phyloP scores from a whole-genome alignment of 1,284 basidiomycete species.

The Sanghuangporus sanghuang region DNA sequence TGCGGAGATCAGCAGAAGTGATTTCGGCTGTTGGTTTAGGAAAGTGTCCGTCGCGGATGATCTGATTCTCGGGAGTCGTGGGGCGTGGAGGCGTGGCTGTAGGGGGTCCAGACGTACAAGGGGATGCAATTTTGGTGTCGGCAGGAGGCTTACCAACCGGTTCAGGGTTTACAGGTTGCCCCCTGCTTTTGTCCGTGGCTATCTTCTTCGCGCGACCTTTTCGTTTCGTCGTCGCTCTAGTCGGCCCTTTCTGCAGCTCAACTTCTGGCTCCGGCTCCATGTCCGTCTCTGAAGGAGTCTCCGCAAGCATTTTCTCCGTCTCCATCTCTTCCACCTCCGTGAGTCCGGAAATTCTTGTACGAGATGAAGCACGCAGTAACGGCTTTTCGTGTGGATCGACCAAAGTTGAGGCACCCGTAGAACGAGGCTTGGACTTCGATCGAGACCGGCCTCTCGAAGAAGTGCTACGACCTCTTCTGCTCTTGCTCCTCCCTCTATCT shows the following conservation, averaged over 20 bases:
- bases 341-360: background rate
- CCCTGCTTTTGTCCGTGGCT: background rate
- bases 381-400: slow-evolving; percentile 6
- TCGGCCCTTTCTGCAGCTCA: background rate
- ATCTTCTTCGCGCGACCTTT: background rate
- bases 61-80: slow-evolving; percentile 3
- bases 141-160: background rate
- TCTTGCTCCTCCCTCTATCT: background rate
- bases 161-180: background rate
- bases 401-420: background rate
- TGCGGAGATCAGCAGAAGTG: background rate
- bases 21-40: background rate
- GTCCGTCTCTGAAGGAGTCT: background rate
- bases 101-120: background rate
- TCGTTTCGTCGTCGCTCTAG: background rate
- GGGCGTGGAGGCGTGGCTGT: background rate
- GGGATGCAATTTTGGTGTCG: background rate
- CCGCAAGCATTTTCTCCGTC: background rate
- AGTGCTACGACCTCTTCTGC: background rate
- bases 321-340: slow-evolving; percentile 3
- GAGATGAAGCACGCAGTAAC: slow-evolving; percentile 1
- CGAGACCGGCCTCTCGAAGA: slow-evolving; percentile 4
- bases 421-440: slow-evolving; percentile 11
- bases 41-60: background rate
- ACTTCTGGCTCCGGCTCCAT: background rate